Base-by-base conservation (phyloP, 352 stramenopile species). In the Plasmopara halstedii region DNA sequence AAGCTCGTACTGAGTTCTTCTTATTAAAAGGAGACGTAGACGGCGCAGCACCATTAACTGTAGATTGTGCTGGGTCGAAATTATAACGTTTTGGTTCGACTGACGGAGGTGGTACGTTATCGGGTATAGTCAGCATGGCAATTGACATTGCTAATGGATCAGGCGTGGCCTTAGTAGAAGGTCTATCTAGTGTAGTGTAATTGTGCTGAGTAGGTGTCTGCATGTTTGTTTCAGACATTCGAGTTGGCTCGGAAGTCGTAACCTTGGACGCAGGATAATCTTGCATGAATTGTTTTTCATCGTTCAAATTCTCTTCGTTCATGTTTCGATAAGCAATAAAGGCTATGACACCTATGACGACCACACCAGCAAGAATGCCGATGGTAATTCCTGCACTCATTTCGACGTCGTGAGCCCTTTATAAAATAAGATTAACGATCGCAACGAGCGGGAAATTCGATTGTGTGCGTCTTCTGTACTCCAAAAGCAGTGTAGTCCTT, bases 271-370 rank as follows among this genome's bases (percentile, higher is more conserved):
- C 31, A 1, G 57, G 45, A 33, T 70, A 69, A 50, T 70, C 59
- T 32, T 54, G 48, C 27, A 56, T 62, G 35, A 66, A 68, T 27
- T 68, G 61, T 50, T 75, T 72, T 43, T 63, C 67, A 40, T 64
- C 52, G 35, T 64, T 60, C 31, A 65, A 36, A 0, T 20, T 26
- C 20, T 73, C 52, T 29, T 38, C 31, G 6, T 39, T 42, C 40
- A 67, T 40, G 40, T 54, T 53, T 37, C 61, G 63, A 26, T 73
- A 72, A 21, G 57, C 39, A 23, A 81, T 62, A 47, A 72, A 78
- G 17, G 57, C 71, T 0, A 29, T 57, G 44, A 63, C 29, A 2
- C 52, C 66, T 15, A 70, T 14, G 6, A 73, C 45, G 1, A 66
- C 56, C 13, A 78, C 62, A 4, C 47, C 63, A 10, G 65, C 41